Conservation (phyloP, 2,329 filamentous ascomycete species). For the Colletotrichum australisinense region DNA sequence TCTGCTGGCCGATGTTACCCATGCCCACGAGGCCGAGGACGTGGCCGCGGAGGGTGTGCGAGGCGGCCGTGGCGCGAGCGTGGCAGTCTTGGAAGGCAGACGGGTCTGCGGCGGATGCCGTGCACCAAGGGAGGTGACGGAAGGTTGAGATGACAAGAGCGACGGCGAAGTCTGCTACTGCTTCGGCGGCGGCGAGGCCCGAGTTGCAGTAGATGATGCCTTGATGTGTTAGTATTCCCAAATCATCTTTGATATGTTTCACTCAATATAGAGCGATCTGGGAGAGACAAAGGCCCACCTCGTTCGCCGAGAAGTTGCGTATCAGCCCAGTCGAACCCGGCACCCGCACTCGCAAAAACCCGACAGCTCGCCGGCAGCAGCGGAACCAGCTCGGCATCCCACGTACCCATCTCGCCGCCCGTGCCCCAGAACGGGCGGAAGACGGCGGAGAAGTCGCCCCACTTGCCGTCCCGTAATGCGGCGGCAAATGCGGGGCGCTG, state of each 20-base stretch:
- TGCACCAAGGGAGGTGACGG: conserved; percentile 74
- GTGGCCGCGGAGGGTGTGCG: conserved; percentile 72
- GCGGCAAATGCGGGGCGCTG: conserved; percentile 60
- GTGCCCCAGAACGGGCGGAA: conserved; percentile 73
- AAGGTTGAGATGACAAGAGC: conserved; percentile 77
- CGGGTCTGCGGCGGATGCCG: conserved; percentile 50
- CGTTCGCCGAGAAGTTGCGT: conserved; percentile 69
- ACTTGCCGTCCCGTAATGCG: conserved; percentile 61
- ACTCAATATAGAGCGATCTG: neutral
- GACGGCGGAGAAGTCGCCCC: conserved; percentile 66
- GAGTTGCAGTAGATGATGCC: conserved; percentile 80
- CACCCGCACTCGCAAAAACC: conserved; percentile 74
- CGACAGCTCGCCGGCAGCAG: conserved; percentile 66
- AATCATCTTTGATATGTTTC: neutral
- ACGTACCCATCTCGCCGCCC: conserved; percentile 74
- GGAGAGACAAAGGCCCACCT: conserved; percentile 52
- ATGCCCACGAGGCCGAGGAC: conserved; percentile 76
- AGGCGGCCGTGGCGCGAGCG: conserved; percentile 65
- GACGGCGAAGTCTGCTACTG: conserved; percentile 78
- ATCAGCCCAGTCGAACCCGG: conserved; percentile 76
- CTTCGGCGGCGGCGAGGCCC: conserved; percentile 76
- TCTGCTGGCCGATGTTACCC: conserved; percentile 72
- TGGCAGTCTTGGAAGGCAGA: conserved; percentile 68
- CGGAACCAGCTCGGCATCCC: conserved; percentile 69
- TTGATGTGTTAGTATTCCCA: conserved; percentile 37